Conservation (phyloP, 306 rosid genomes). For the Lathyrus sativus region DNA sequence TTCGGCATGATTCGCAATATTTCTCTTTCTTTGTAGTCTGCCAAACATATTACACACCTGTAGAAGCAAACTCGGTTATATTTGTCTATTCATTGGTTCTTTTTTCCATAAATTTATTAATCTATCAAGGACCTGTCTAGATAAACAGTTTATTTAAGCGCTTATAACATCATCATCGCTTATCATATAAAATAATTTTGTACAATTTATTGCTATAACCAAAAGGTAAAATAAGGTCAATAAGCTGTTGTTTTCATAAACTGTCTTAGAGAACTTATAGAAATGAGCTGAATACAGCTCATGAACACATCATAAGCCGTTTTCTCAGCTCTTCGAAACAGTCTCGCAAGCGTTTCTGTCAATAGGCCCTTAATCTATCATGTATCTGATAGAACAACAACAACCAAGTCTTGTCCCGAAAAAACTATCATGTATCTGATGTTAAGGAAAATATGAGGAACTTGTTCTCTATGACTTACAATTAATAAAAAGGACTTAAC, state of each 20-base stretch:
- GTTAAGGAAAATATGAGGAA: constrained; percentile 22
- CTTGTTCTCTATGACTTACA: neutral
- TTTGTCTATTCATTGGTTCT: no score
- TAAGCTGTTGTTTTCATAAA: neutral
- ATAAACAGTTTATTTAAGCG: no score
- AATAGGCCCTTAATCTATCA: neutral
- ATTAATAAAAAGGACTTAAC: constrained; percentile 59
- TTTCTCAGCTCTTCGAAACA: neutral
- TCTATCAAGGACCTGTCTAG: no score
- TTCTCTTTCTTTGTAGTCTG: constrained; percentile 89
- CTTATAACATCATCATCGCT: no score
- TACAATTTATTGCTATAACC: no score
- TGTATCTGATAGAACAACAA: no score
- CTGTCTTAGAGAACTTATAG: neutral
- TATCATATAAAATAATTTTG: no score
- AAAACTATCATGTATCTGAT: no score
- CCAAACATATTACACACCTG: constrained; percentile 94
- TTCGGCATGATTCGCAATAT: constrained; percentile 88
- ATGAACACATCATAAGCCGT: neutral
- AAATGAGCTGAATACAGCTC: neutral
- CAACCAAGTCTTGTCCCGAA: no score
- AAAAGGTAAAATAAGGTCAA: no score
- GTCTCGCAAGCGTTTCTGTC: neutral
- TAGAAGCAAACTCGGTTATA: constrained; percentile 24
- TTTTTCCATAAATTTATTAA: no score